These are phyloP conservation scores for Bolboschoenus planiculmis DNA, from an alignment of 176 grass and related monocot genomes.

Conservation along the genomic window DNA sequence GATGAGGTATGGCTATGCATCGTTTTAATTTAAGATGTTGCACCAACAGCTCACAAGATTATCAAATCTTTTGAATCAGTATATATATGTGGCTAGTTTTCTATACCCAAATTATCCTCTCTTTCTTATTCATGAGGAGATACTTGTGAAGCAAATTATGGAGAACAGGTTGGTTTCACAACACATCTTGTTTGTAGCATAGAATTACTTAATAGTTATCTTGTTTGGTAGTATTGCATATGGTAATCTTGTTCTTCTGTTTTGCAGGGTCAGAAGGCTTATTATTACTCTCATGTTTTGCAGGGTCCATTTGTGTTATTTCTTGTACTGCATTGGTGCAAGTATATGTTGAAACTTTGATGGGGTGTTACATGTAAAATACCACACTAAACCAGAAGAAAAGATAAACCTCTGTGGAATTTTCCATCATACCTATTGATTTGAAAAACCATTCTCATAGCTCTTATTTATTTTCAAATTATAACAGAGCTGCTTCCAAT, in stretches of 20 bases:
- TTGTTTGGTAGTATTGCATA: neutral
- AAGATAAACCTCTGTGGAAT: neutral
- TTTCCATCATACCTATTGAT: neutral
- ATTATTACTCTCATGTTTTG: neutral
- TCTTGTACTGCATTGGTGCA: neutral
- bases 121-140: neutral
- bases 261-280: neutral
- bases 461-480: slow-evolving; percentile 14
- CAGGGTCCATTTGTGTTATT: neutral
- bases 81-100: neutral
- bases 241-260: neutral
- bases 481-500: slow-evolving; percentile 55
- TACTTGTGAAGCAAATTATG: neutral
- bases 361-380: neutral
- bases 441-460: neutral
- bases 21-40: neutral
- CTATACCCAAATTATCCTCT: neutral
- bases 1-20: slow-evolving; percentile 51
- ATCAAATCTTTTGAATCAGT: neutral
- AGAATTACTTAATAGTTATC: neutral
- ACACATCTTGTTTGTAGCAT: neutral
- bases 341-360: neutral
- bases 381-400: neutral
- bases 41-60: neutral
- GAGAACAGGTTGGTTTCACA: neutral